Percentiles rank a stretch among this genome's conserved stretches.
Conservation (phyloP, 331 rosid genomes). For the Stylosanthes scabra region DNA sequence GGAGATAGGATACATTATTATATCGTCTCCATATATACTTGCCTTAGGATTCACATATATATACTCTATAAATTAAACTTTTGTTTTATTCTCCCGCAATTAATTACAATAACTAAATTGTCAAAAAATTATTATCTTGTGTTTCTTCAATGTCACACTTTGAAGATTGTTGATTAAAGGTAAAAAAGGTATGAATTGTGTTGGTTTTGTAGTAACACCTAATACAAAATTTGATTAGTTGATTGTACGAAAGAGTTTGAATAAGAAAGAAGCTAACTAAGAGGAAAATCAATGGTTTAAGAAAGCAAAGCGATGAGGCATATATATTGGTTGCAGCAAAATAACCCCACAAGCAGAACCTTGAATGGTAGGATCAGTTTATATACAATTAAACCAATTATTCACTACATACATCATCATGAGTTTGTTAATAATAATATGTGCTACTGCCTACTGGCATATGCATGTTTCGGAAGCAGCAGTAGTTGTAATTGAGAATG, state of each 20-base stretch:
- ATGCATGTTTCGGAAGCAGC: not conserved
- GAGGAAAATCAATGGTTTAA: not conserved
- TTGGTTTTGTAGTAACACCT: no score
- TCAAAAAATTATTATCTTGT: not conserved
- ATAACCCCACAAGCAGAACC: not conserved
- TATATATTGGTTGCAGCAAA: not conserved
- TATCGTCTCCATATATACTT: not conserved
- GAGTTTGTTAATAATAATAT: not conserved
- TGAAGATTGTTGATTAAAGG: no score
- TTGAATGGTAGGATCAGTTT: not conserved
- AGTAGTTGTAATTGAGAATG: not conserved
- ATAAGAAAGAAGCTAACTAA: not conserved
- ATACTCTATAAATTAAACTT: not conserved
- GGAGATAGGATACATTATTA: no score
- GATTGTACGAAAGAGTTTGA: no score
- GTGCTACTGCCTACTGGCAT: not conserved
- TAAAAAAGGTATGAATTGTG: no score
- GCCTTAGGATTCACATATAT: constrained; percentile 6
- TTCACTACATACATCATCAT: no score
- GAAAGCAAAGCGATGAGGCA: not conserved
- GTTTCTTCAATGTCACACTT: no score
- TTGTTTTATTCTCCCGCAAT: not conserved
- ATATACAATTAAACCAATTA: not conserved
- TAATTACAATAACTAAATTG: not conserved
- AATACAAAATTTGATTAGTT: no score